Conservation (phyloP, 768 basidiomycete species). For the Rhodotorula graminis region DNA sequence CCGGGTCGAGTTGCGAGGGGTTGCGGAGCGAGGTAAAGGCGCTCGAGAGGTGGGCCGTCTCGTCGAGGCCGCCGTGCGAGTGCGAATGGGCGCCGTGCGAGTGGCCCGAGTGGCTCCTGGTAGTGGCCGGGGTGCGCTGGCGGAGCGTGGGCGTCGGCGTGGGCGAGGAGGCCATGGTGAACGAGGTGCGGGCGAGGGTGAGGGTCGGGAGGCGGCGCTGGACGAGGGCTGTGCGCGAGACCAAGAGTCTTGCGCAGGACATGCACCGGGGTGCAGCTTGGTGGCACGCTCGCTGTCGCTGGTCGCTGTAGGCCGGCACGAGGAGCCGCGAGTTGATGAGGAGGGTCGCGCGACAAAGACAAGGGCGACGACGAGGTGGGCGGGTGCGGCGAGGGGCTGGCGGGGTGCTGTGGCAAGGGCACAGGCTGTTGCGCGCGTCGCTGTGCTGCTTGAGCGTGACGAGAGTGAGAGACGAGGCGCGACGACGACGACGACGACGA, state of each 20-base stretch:
- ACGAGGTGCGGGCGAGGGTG: neutral
- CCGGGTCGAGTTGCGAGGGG: slow-evolving; percentile 48
- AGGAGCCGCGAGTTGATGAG: neutral
- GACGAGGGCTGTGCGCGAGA: neutral
- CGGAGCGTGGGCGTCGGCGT: neutral
- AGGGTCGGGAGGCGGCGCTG: neutral
- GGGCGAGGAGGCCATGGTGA: neutral
- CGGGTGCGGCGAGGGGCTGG: no score
- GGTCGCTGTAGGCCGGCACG: no score
- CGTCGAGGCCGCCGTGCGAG: slow-evolving; percentile 55
- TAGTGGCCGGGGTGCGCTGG: neutral
- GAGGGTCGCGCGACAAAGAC: no score
- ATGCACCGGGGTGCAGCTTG: neutral
- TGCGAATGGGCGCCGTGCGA: slow-evolving; percentile 57
- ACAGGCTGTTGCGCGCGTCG: no score
- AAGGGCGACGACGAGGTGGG: no score
- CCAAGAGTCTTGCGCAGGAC: neutral
- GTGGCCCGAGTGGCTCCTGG: slow-evolving; percentile 10
- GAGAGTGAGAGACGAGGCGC: no score
- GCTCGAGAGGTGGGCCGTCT: slow-evolving; percentile 64
- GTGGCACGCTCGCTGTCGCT: no score
- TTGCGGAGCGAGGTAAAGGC: slow-evolving; percentile 55
- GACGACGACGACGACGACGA: no score
- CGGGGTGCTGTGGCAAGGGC: no score
- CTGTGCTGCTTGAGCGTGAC: no score